Percentiles rank a stretch among this genome's conserved stretches.
These are phyloP conservation scores for Penstemon eatonii DNA, from an alignment of 257 asterid genomes.

Conservation along the genomic window DNA sequence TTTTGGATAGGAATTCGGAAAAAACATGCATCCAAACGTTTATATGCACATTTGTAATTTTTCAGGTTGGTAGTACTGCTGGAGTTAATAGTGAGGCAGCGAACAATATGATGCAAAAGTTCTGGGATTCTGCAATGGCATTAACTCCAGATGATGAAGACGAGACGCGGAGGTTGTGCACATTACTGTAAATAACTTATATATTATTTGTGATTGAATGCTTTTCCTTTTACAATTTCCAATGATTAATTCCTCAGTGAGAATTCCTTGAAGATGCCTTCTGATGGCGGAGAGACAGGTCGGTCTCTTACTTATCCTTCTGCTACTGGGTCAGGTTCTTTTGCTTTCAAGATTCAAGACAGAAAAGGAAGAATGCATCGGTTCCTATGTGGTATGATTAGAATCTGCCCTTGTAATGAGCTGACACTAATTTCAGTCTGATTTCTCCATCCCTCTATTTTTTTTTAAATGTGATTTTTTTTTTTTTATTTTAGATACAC, in stretches of 20 bases:
- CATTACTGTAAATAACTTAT: background rate
- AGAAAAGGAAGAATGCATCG: constrained; percentile 87
- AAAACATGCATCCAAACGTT: too few species aligned
- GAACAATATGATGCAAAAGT: constrained; percentile 79
- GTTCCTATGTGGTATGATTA: constrained; percentile 71
- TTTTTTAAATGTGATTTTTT: too few species aligned
- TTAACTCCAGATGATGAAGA: constrained; percentile 80
- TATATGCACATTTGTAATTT: constrained; percentile 6
- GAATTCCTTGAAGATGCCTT: constrained; percentile 67
- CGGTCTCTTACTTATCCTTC: constrained; percentile 51
- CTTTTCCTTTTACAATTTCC: constrained; percentile 30
- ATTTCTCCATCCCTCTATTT: too few species aligned
- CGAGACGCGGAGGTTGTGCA: constrained; percentile 67
- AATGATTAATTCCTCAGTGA: constrained; percentile 49
- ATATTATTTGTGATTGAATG: background rate
- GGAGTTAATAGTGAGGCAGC: constrained; percentile 73
- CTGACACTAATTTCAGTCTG: too few species aligned
- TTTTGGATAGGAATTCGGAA: too few species aligned
- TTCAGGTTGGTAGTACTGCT: constrained; percentile 77
- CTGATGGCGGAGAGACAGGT: constrained; percentile 81
- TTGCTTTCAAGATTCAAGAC: constrained; percentile 91
- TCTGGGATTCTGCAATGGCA: constrained; percentile 98
- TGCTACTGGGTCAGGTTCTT: constrained; percentile 48
- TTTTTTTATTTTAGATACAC: constrained; percentile 50
- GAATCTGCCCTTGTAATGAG: background rate